Base-by-base conservation (phyloP, 176 grass and related monocot species). In the Aegilops speltoides region DNA sequence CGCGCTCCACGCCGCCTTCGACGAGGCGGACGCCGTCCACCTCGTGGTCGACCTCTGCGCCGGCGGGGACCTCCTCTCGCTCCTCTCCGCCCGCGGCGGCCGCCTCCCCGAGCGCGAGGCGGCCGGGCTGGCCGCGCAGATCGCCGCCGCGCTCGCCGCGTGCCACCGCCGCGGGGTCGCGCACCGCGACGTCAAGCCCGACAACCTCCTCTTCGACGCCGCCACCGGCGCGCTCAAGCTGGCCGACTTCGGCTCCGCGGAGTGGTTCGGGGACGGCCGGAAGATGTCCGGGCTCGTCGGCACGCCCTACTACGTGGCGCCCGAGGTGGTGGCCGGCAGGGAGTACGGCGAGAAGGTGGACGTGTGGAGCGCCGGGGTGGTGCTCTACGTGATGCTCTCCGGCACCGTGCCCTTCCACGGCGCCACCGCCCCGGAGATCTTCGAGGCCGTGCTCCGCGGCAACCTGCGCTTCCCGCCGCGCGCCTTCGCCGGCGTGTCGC, bases 141-240 rank as follows among this genome's bases (percentile, higher is more conserved):
- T 96, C 1, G 85, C 77, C 1, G 76, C 91, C 77, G 91, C 91
- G 14, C 86, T 96, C 14, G 76, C 89, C 0, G 61, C 85, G 0
- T 92, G 91, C 92, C 94, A 96, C 91, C 89, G 79, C 72, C 87
- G 89, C 34, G 91, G 94, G 64, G 83, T 96, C 76, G 91, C 94
- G 6, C 94, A 96, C 87, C 94, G 94, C 26, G 94, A 96, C 88
- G 89, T 96, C 62, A 96, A 96, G 85, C 94, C 91, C 3, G 94
- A 96, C 64, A 96, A 96, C 70, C 45, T 92, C 17, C 54, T 96
- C 73, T 96, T 96, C 79, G 89, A 88, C 85, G 76, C 17, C 85
- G 76, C 16, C 32, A 7, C 20, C 28, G 89, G 89, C 24, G 79
- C 64, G 82, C 83, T 93, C 52, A 91, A 84, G 87, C 92, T 96